phyloP scores from a whole-genome alignment of 192 early-diverging fungal species.

The Jimgerdemannia flammicorona region DNA sequence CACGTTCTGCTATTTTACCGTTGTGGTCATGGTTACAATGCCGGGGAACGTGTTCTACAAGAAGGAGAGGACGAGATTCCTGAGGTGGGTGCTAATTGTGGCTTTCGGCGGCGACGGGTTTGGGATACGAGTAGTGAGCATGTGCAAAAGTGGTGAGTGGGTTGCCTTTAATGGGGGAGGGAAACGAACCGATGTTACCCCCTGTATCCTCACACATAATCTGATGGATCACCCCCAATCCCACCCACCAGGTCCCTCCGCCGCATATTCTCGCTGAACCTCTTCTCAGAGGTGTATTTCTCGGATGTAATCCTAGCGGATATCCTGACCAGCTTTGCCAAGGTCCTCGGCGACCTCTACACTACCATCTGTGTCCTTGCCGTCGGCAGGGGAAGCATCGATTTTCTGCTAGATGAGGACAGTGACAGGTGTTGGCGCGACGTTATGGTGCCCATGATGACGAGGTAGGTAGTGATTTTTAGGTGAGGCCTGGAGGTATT shows the following conservation, averaged over 20 bases:
- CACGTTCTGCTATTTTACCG: slow-evolving; percentile 36
- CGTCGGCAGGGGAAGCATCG: slow-evolving; percentile 20
- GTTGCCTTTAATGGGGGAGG: background rate
- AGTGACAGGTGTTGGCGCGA: slow-evolving; percentile 45
- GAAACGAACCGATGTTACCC: too few species aligned
- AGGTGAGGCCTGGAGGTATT: background rate
- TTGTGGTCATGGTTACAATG: slow-evolving; percentile 37
- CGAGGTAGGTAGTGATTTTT: slow-evolving; percentile 47
- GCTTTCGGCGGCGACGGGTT: background rate
- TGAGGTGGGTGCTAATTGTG: slow-evolving; percentile 32
- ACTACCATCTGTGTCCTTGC: slow-evolving; percentile 64
- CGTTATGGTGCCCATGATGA: slow-evolving; percentile 55
- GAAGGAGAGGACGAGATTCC: slow-evolving; percentile 49
- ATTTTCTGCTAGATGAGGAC: slow-evolving; percentile 18
- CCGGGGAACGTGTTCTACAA: slow-evolving; percentile 43
- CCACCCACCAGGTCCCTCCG: slow-evolving; percentile 37
- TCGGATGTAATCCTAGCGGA: slow-evolving; percentile 90
- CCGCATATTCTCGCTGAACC: slow-evolving; percentile 44
- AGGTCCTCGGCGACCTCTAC: slow-evolving; percentile 82
- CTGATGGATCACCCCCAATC: background rate
- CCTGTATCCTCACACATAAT: background rate
- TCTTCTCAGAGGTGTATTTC: slow-evolving; percentile 55
- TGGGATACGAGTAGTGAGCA: background rate
- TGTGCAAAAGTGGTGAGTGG: background rate
- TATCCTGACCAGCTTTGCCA: slow-evolving; percentile 91